A percentile compares a stretch with the other conserved stretches of the same genome.
Conservation (phyloP, 202 grass and related monocot genomes). For the Bolboschoenoplectus hybrid region DNA sequence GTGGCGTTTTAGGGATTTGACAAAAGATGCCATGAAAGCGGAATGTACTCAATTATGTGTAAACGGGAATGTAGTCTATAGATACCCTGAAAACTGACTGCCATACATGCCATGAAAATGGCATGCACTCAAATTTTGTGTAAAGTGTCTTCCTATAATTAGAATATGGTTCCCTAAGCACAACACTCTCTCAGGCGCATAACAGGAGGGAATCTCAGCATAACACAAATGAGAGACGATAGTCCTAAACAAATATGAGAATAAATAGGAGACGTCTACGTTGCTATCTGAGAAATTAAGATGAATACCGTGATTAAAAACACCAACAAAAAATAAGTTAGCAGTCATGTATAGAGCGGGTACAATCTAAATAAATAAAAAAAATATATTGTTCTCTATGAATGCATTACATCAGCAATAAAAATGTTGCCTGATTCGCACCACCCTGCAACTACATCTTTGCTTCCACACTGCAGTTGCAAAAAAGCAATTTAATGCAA, state of each 20-base stretch:
- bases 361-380: background rate
- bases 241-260: background rate
- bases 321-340: background rate
- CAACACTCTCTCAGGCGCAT: background rate
- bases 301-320: background rate
- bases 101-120: background rate
- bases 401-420: slow-evolving; percentile 59
- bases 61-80: too few relatives aligned
- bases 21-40: too few relatives aligned
- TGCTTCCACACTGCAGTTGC: slow-evolving; percentile 55
- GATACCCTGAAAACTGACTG: background rate
- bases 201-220: background rate
- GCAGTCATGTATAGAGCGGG: background rate
- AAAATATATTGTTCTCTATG: background rate
- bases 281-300: background rate
- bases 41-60: too few relatives aligned
- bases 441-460: slow-evolving; percentile 81
- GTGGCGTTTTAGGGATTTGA: too few relatives aligned
- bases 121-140: background rate
- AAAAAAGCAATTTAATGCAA: slow-evolving; percentile 17
- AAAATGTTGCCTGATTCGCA: slow-evolving; percentile 81
- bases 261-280: background rate
- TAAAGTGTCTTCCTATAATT: background rate
- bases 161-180: slow-evolving; percentile 13
- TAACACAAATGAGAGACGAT: background rate